phyloP scores from a whole-genome alignment of 1,139 yeast genomes.

The Yamadazyma triangularis region DNA sequence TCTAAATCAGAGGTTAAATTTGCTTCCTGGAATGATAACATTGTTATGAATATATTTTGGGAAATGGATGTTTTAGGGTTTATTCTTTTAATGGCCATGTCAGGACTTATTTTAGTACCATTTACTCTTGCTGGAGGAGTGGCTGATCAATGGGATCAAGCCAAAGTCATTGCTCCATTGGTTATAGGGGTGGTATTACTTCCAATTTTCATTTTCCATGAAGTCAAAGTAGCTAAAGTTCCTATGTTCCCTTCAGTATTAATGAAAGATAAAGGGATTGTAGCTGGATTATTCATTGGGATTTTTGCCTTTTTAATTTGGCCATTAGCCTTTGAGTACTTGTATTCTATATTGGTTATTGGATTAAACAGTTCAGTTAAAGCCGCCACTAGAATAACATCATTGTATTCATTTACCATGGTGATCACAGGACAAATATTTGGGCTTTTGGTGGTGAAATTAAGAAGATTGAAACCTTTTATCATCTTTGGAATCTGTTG shows the following conservation, averaged over 20 bases:
- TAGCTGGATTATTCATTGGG: slow-evolving; percentile 48
- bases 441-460: slow-evolving; percentile 49
- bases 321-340: slow-evolving; percentile 65
- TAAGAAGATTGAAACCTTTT: slow-evolving; percentile 55
- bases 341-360: slow-evolving; percentile 61
- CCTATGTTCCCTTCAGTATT: slow-evolving; percentile 59
- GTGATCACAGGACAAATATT: slow-evolving; percentile 58
- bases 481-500: slow-evolving; percentile 53
- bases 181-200: slow-evolving; percentile 57
- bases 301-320: slow-evolving; percentile 53
- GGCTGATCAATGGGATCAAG: slow-evolving; percentile 46
- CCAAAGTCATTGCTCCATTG: slow-evolving; percentile 53
- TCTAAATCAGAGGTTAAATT: slow-evolving; percentile 21
- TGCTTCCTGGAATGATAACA: slow-evolving; percentile 14
- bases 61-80: slow-evolving; percentile 54
- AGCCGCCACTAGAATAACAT: slow-evolving; percentile 64
- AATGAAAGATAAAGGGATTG: slow-evolving; percentile 60
- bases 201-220: slow-evolving; percentile 55
- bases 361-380: slow-evolving; percentile 55
- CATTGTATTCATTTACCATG: slow-evolving; percentile 61
- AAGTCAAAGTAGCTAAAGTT: slow-evolving; percentile 41
- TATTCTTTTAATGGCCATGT: slow-evolving; percentile 41
- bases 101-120: slow-evolving; percentile 56
- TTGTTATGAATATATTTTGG: slow-evolving; percentile 32
- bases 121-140: slow-evolving; percentile 56